Percentiles rank a stretch among this genome's conserved stretches.
Conservation (phyloP, 371 early-diverging fungal genomes). For the Saksenaea vasiformis region DNA sequence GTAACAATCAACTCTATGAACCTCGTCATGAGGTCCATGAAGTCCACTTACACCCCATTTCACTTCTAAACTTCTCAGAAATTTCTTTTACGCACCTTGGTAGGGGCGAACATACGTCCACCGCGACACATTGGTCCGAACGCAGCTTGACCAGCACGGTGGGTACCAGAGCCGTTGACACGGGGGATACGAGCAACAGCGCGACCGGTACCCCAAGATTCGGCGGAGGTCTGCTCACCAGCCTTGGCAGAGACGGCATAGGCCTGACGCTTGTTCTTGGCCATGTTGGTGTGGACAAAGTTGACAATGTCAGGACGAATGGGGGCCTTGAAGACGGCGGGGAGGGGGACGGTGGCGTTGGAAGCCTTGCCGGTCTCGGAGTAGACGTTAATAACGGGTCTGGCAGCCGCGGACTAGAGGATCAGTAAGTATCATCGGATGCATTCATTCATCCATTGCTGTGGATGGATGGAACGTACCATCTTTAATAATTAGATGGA, state of each 20-base stretch:
- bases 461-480: background rate
- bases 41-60: background rate
- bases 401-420: slow-evolving; percentile 60
- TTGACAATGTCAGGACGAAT: slow-evolving; percentile 98
- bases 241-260: slow-evolving; percentile 98
- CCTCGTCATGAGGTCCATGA: background rate
- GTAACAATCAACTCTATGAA: background rate
- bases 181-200: slow-evolving; percentile 99
- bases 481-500: background rate
- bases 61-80: background rate
- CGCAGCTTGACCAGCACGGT: slow-evolving; percentile 99
- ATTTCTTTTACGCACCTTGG: slow-evolving; percentile 69
- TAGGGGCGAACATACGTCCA: slow-evolving; percentile 99
- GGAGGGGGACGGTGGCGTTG: slow-evolving; percentile 82
- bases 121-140: slow-evolving; percentile 99
- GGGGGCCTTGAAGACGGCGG: slow-evolving; percentile 97
- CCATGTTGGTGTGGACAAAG: slow-evolving; percentile 96
- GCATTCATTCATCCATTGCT: background rate
- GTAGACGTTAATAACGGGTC: slow-evolving; percentile 93
- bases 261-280: slow-evolving; percentile 99
- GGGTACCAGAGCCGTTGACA: slow-evolving; percentile 98
- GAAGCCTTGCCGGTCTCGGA: slow-evolving; percentile 77
- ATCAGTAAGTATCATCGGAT: background rate
- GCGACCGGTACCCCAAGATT: slow-evolving; percentile 99
- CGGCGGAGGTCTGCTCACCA: slow-evolving; percentile 99